Conservation (phyloP, 345 rosid species). For the Arabis alpina region DNA sequence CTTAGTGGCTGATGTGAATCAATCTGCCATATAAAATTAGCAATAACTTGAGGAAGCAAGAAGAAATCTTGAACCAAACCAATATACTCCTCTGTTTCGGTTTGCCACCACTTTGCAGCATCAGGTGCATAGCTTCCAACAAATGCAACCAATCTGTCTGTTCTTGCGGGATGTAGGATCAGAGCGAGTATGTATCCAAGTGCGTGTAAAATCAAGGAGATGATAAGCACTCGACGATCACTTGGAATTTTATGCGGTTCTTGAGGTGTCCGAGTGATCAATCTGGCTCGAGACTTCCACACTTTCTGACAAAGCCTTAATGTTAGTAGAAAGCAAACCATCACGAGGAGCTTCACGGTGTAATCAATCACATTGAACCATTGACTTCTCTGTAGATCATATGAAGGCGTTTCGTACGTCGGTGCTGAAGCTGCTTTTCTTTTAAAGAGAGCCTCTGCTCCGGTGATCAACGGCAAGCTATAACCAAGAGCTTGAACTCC, state of each 20-base stretch:
- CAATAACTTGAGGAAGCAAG: conserved; percentile 88
- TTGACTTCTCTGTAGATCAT: conserved; percentile 63
- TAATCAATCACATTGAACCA: conserved; percentile 74
- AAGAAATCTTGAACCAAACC: conserved; percentile 90
- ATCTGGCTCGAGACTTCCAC: conserved; percentile 75
- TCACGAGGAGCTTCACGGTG: conserved; percentile 73
- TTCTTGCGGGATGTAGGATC: conserved; percentile 51
- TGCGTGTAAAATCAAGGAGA: conserved; percentile 53
- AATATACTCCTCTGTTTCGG: conserved; percentile 75
- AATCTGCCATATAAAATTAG: conserved; percentile 72
- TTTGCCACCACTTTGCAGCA: conserved; percentile 54
- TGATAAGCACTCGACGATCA: conserved; percentile 60
- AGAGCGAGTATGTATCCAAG: conserved; percentile 61
- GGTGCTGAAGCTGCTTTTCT: conserved; percentile 54
- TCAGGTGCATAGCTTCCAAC: conserved; percentile 1
- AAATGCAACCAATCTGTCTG: conserved; percentile 43
- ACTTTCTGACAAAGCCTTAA: conserved; percentile 84
- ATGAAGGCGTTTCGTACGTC: conserved; percentile 47
- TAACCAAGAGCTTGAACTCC: conserved; percentile 90
- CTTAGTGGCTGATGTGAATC: conserved; percentile 62
- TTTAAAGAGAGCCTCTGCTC: conserved; percentile 81
- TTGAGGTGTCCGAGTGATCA: conserved; percentile 51
- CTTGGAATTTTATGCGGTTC: conserved; percentile 71
- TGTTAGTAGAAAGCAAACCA: conserved; percentile 70
- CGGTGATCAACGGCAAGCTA: conserved; percentile 79